Evolutionary conservation across 2,329 filamentous ascomycete genomes (phyloP).

Genomic region (Aspergillus pseudoterreus): DNA sequence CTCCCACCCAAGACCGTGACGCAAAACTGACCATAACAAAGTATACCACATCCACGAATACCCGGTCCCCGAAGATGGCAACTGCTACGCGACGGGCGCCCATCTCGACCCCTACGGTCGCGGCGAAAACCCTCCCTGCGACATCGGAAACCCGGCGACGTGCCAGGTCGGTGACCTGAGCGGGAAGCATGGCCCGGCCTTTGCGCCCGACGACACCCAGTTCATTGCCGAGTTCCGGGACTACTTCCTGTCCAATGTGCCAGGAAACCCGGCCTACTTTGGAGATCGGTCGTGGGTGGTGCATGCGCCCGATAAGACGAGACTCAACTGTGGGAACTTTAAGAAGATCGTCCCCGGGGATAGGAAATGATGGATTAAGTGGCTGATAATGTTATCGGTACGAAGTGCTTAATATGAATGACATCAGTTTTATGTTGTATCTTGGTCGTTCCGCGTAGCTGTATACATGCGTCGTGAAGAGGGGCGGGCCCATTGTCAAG

Average conservation of each 20-base stretch:
- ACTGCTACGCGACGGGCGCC: slow-evolving; percentile 64
- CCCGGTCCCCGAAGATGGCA: slow-evolving; percentile 62
- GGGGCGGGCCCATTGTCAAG: no score
- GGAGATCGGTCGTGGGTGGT: slow-evolving; percentile 55
- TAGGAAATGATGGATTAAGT: no score
- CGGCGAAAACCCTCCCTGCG: slow-evolving; percentile 60
- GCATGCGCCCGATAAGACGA: slow-evolving; percentile 50
- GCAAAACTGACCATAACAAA: not conserved
- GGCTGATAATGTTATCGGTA: no score
- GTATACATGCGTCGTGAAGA: no score
- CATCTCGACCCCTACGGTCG: slow-evolving; percentile 70
- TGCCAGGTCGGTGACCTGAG: slow-evolving; percentile 75
- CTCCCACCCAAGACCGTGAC: not conserved
- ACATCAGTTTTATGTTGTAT: no score
- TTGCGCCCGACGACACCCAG: slow-evolving; percentile 36
- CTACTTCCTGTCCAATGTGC: slow-evolving; percentile 46
- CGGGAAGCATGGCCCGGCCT: slow-evolving; percentile 68
- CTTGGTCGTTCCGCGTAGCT: no score
- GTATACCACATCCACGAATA: slow-evolving; percentile 70
- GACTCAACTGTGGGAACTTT: slow-evolving; percentile 58
- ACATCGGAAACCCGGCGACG: slow-evolving; percentile 53
- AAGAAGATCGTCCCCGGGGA: not conserved
- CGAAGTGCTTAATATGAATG: no score
- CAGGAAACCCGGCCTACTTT: slow-evolving; percentile 45
- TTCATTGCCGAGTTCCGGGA: slow-evolving; percentile 43